phyloP scores from a whole-genome alignment of 2,329 filamentous ascomycete genomes.

The Gliomastix tumulicola region DNA sequence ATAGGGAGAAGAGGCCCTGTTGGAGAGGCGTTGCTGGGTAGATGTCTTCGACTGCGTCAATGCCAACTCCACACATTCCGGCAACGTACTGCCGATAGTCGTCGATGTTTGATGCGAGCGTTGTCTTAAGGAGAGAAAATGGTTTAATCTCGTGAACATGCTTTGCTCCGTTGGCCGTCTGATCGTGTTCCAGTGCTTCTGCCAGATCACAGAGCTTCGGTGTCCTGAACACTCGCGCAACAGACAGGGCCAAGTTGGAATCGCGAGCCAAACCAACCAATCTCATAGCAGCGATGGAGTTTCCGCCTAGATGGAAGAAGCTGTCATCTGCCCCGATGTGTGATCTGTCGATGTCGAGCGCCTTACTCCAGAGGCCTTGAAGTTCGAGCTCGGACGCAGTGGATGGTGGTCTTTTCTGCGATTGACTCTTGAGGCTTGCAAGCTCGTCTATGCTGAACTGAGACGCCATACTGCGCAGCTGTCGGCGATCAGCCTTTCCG shows the following conservation, averaged over 20 bases:
- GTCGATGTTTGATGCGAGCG: too few species aligned
- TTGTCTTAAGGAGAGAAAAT: conserved; percentile 8
- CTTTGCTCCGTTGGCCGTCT: not conserved
- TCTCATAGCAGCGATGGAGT: conserved; percentile 37
- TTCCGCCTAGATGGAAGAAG: conserved; percentile 38
- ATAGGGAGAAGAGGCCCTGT: conserved; percentile 17
- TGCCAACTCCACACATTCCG: conserved; percentile 3
- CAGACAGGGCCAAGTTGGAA: conserved; percentile 29
- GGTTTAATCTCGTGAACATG: not conserved
- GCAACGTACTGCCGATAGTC: too few species aligned
- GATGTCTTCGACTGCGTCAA: conserved; percentile 15
- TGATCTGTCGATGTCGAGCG: not conserved
- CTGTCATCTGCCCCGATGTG: conserved; percentile 26
- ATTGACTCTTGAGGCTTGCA: not conserved
- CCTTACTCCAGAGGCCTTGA: not conserved
- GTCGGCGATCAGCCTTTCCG: not conserved
- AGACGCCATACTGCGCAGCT: not conserved
- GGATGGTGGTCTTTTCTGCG: not conserved
- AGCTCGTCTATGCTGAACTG: not conserved
- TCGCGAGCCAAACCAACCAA: conserved; percentile 13
- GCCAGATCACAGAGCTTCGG: conserved; percentile 21
- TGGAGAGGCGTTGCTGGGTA: conserved; percentile 28
- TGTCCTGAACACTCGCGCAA: conserved; percentile 35
- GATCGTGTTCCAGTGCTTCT: not conserved
- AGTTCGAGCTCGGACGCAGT: not conserved